Conservation (phyloP, 208 protist species). For the Trypanosoma mega region DNA sequence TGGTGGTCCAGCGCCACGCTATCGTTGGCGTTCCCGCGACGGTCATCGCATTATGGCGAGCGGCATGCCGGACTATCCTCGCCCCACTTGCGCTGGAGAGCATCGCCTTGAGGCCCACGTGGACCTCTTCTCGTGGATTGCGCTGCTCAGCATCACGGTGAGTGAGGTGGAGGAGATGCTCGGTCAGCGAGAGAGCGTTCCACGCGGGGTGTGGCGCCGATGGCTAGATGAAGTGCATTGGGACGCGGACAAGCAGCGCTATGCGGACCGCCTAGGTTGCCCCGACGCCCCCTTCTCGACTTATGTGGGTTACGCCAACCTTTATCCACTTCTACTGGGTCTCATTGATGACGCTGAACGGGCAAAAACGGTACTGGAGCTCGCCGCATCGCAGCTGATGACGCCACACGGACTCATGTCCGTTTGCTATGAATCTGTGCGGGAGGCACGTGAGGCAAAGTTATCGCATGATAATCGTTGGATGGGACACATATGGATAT, state of each 20-base stretch:
- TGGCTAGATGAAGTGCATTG: slow-evolving; percentile 77
- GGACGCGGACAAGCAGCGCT: slow-evolving; percentile 52
- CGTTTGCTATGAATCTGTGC: slow-evolving; percentile 60
- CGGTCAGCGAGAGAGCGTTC: slow-evolving; percentile 45
- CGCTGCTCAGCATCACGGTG: slow-evolving; percentile 63
- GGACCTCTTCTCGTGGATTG: slow-evolving; percentile 82
- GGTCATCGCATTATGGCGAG: slow-evolving; percentile 50
- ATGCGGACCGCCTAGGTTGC: slow-evolving; percentile 71
- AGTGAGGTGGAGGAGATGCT: slow-evolving; percentile 58
- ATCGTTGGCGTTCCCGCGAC: slow-evolving; percentile 81
- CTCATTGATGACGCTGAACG: slow-evolving; percentile 43
- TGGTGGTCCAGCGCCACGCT: slow-evolving; percentile 28
- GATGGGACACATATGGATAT: slow-evolving; percentile 73
- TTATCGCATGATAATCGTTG: slow-evolving; percentile 67
- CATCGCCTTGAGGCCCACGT: slow-evolving; percentile 70
- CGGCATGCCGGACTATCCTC: slow-evolving; percentile 85
- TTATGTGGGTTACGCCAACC: slow-evolving; percentile 76
- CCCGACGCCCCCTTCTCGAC: slow-evolving; percentile 46
- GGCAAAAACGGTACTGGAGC: slow-evolving; percentile 37
- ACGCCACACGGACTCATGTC: slow-evolving; percentile 74
- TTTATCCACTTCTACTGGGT: slow-evolving; percentile 72
- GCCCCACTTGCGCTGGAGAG: slow-evolving; percentile 49
- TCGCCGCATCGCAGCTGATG: slow-evolving; percentile 51
- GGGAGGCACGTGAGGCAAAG: slow-evolving; percentile 39
- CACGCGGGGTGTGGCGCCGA: slow-evolving; percentile 55